These are phyloP conservation scores for Fusarium longipes DNA, from an alignment of 2,329 filamentous ascomycete species.

Conservation along the genomic window DNA sequence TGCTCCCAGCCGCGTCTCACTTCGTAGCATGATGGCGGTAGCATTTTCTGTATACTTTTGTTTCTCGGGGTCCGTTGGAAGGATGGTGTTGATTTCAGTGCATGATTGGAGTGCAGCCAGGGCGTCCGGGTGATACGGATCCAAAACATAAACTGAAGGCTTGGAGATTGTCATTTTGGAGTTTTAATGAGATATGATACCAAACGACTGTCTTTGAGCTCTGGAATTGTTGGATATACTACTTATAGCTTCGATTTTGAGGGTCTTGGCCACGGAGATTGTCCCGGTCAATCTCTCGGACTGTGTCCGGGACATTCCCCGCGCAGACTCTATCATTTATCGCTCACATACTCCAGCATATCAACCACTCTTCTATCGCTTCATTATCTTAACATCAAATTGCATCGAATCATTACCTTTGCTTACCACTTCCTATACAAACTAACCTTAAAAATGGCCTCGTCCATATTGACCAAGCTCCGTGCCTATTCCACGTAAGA, in stretches of 20 bases:
- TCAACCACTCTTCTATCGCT: neutral
- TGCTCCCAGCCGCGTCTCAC: neutral
- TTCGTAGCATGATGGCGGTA: neutral
- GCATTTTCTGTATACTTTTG: neutral
- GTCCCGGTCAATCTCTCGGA: neutral
- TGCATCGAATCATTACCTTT: neutral
- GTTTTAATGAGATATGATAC: too few species aligned
- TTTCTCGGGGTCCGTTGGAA: neutral
- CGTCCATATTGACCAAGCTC: neutral
- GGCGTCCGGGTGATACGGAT: neutral
- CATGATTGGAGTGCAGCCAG: fast-evolving
- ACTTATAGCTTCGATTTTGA: fast-evolving
- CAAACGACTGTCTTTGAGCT: neutral
- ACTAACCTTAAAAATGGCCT: neutral
- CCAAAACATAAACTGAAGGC: neutral
- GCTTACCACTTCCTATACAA: neutral
- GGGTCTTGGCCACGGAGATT: fast-evolving
- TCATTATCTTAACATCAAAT: too few species aligned
- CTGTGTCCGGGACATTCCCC: fast-evolving
- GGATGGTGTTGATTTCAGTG: neutral
- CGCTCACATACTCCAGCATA: neutral
- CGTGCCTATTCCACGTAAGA: neutral
- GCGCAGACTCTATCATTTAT: neutral
- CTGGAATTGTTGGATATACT: neutral
- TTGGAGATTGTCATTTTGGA: neutral